Evolutionary conservation across 495 filamentous ascomycete species (phyloP), one percentile per base, ranked within the genome.

Genomic region (Symbiotaphrina buchneri): DNA sequence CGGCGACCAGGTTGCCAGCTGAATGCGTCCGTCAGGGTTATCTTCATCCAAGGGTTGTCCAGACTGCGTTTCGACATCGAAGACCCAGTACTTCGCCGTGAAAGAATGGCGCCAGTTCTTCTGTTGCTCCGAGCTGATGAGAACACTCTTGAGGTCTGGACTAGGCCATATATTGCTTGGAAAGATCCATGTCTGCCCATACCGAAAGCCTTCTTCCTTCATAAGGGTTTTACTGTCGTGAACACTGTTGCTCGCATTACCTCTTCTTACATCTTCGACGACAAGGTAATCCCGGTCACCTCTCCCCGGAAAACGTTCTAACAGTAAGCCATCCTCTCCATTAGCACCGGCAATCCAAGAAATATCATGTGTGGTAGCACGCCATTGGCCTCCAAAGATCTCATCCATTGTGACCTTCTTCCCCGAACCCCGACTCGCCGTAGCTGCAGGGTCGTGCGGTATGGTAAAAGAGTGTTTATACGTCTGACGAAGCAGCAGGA

Each of bases 1-100:
- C 2, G 90, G 90, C 25, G 79, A 82, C 90, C 90, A 97, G 21
- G 65, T 59, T 10, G 87, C 90, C 35, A 95, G 59, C 47, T 93
- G 81, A 7, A 91, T 58, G 22, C 71, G 65, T 13, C 55, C 70
- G n/a, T 67, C 48, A 6, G 65, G 59, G 18, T 76, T 58, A 5
- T 50, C 49, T 3, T 77, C 78, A 39, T 93, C 71, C 36, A 97
- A 47, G 1, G 87, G 70, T 43, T 90, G 61, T 1, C 61, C 81
- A 5, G 54, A 68, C 45, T 94, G 84, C 2, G 68, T 76, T 14
- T 63, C 68, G 21, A 95, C 85, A 47, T 97, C 80, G 37, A 94
- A 83, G 30, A 97, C 72, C 79, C 80, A 97, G 49, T 92, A 97
- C 10, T 61, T 55, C 0, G 71, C 85, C 28, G 64, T 77, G 39